Percentiles rank a stretch among this genome's conserved stretches.
Evolutionary conservation across 108 stramenopile genomes (phyloP).

Genomic region (Cafeteria roenbergensis): DNA sequence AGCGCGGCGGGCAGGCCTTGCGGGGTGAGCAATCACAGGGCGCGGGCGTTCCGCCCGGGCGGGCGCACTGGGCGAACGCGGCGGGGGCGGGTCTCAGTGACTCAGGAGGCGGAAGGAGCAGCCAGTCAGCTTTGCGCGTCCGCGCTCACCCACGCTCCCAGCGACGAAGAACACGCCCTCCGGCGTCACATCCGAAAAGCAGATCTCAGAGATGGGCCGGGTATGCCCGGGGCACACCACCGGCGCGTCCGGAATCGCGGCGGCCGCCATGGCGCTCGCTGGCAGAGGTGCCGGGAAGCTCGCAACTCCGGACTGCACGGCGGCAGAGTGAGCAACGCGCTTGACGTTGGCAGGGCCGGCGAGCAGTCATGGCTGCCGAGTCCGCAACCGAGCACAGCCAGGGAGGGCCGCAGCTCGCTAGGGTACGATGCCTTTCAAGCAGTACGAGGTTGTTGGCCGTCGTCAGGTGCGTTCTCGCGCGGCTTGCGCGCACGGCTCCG

Average conservation of each 20-base stretch:
- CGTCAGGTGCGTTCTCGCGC: conserved; percentile 51
- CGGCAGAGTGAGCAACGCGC: not conserved
- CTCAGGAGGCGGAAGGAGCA: too few relatives aligned
- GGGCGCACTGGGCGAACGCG: too few relatives aligned
- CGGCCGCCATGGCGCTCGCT: not conserved
- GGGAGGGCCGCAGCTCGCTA: not conserved
- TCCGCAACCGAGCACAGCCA: not conserved
- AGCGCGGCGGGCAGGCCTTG: too few relatives aligned
- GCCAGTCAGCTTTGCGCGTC: too few relatives aligned
- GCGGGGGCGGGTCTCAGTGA: too few relatives aligned
- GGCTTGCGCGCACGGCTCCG: too few relatives aligned
- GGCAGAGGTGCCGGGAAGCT: not conserved
- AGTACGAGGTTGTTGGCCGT: conserved; percentile 98
- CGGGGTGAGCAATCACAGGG: too few relatives aligned
- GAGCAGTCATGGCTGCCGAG: too few relatives aligned
- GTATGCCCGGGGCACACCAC: conserved; percentile 86
- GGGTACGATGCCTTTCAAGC: conserved; percentile 42
- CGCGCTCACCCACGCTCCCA: conserved; percentile 2
- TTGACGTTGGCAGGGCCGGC: not conserved
- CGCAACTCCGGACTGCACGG: not conserved
- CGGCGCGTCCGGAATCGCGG: conserved; percentile 24
- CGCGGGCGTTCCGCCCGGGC: too few relatives aligned
- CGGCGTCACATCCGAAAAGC: conserved; percentile 40
- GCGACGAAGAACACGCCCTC: conserved; percentile 51
- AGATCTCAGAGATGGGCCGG: conserved; percentile 52